phyloP scores from a whole-genome alignment of 108 stramenopile species.

The Cyclotella cryptica region DNA sequence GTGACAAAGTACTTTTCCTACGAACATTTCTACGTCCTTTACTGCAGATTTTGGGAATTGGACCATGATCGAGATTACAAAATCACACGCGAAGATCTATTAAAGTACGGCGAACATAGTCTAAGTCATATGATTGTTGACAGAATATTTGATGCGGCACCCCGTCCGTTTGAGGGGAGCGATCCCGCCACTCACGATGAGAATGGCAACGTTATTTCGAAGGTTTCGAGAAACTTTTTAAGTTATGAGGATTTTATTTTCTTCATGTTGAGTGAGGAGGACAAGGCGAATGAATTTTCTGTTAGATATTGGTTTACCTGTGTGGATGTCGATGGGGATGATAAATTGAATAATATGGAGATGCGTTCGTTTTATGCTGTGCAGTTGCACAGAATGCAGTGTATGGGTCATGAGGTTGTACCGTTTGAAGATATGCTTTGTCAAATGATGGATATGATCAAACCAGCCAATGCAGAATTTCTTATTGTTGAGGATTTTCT shows the following conservation, averaged over 20 bases:
- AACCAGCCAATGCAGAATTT: conserved; percentile 62
- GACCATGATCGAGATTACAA: conserved; percentile 96
- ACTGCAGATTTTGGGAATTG: conserved; percentile 99
- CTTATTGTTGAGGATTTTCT: conserved; percentile 90
- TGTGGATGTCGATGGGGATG: conserved; percentile 97
- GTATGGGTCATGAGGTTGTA: conserved; percentile 97
- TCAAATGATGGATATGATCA: conserved; percentile 99
- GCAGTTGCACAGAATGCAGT: conserved; percentile 95
- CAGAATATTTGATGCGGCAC: conserved; percentile 95
- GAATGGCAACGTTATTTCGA: conserved; percentile 48
- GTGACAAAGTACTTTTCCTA: conserved; percentile 92
- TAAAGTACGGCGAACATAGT: conserved; percentile 96
- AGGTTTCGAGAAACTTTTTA: conserved; percentile 64
- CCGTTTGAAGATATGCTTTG: conserved; percentile 97
- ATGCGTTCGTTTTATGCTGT: conserved; percentile 94
- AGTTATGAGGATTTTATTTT: conserved; percentile 98
- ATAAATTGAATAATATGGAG: conserved; percentile 94
- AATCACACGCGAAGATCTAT: conserved; percentile 92
- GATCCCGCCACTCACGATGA: conserved; percentile 33
- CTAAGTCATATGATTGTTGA: conserved; percentile 96
- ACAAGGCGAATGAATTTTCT: conserved; percentile 92
- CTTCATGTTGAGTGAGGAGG: conserved; percentile 98
- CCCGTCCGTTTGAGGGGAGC: conserved; percentile 74
- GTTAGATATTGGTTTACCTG: conserved; percentile 98
- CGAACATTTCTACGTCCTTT: conserved; percentile 99